Conservation (phyloP, 805 yeast genomes). For the Nakazawaea anatomiae region DNA sequence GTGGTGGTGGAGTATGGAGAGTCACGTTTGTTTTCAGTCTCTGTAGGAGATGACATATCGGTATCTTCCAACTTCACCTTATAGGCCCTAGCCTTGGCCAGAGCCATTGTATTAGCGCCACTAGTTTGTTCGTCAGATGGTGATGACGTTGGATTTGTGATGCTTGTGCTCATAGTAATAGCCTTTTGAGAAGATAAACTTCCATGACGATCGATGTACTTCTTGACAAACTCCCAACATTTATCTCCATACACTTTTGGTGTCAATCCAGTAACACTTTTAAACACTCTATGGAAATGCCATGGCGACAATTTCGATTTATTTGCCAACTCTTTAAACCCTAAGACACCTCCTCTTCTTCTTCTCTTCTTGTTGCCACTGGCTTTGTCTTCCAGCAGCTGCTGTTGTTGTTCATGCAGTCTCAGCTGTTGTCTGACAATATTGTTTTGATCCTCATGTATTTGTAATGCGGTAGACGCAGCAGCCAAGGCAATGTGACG, state of each 20-base stretch:
- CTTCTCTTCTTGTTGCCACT: conserved; percentile 33
- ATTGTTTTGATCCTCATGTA: conserved; percentile 9
- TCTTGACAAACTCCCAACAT: conserved; percentile 57
- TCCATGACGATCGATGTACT: conserved; percentile 16
- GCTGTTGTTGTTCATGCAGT: conserved; percentile 12
- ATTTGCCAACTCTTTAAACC: conserved; percentile 83
- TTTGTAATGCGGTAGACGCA: conserved; percentile 30
- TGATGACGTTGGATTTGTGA: conserved; percentile 25
- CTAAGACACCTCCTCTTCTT: conserved; percentile 74
- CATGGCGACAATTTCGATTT: conserved; percentile 81
- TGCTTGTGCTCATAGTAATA: conserved; percentile 23
- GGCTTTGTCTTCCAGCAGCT: conserved; percentile 13
- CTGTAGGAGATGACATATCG: conserved; percentile 76
- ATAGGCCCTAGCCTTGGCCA: background rate
- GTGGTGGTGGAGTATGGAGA: conserved; percentile 7
- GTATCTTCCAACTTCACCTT: background rate
- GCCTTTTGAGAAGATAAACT: conserved; percentile 13
- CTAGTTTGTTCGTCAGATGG: conserved; percentile 8
- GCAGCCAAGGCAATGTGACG: conserved; percentile 82
- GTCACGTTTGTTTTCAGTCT: conserved; percentile 17
- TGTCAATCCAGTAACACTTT: conserved; percentile 78
- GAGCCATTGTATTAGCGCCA: background rate
- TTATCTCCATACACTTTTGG: conserved; percentile 87
- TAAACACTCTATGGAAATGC: conserved; percentile 91
- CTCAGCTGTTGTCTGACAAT: conserved; percentile 12